phyloP scores from a whole-genome alignment of 176 grass and related monocot genomes.

The Cocos nucifera region DNA sequence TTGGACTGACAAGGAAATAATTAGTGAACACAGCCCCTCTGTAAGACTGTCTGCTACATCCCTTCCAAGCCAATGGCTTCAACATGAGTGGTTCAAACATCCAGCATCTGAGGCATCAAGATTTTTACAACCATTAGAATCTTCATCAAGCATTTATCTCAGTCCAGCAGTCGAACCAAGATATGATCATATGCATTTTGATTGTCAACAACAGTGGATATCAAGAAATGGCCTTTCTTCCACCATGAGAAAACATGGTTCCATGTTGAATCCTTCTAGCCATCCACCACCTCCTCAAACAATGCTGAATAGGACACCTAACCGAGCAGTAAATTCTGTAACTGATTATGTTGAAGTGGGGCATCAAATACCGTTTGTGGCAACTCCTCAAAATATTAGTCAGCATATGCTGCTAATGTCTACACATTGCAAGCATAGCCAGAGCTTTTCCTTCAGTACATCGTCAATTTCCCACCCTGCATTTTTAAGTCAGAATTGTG shows the following conservation, averaged over 20 bases:
- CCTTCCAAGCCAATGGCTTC: conserved; percentile 14
- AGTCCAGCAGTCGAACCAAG: conserved; percentile 4
- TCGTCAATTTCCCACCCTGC: conserved; percentile 16
- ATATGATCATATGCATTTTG: conserved; percentile 17
- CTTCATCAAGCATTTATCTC: conserved; percentile 15
- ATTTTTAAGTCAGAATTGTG: conserved; percentile 8
- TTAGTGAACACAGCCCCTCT: conserved; percentile 7
- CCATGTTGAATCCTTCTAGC: conserved; percentile 28
- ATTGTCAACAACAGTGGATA: conserved; percentile 19
- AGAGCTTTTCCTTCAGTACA: conserved; percentile 17
- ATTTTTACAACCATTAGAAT: conserved; percentile 11
- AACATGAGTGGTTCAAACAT: conserved; percentile 25
- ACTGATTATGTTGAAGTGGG: conserved; percentile 18
- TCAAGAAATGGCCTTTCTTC: conserved; percentile 17
- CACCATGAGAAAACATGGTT: conserved; percentile 17
- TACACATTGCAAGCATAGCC: conserved; percentile 19
- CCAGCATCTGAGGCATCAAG: conserved; percentile 22
- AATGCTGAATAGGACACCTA: conserved; percentile 21
- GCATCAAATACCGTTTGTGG: conserved; percentile 9
- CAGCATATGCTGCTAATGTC: conserved; percentile 17
- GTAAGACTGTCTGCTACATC: conserved; percentile 4
- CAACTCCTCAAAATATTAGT: conserved; percentile 17
- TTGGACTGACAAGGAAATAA: conserved; percentile 25
- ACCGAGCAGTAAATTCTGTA: conserved; percentile 2
- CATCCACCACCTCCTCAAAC: conserved; percentile 26